These are phyloP conservation scores for Didymella glomerata DNA, from an alignment of 2,329 filamentous ascomycete genomes.

Conservation along the genomic window DNA sequence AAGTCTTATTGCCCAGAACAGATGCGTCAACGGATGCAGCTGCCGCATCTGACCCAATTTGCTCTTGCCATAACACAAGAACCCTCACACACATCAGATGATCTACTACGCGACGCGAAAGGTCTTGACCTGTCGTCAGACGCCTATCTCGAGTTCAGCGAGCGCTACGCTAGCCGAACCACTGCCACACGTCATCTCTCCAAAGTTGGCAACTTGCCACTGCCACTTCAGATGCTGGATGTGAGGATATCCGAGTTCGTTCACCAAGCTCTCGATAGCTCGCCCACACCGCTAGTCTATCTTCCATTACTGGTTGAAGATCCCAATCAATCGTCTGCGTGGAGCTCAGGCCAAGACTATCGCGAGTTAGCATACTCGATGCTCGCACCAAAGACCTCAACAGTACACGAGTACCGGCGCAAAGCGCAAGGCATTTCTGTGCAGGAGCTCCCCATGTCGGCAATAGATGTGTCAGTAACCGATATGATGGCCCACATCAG, in stretches of 20 bases:
- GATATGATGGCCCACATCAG: slow-evolving; percentile 29
- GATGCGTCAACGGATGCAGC: slow-evolving; percentile 57
- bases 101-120: slow-evolving; percentile 38
- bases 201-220: neutral
- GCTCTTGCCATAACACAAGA: slow-evolving; percentile 53
- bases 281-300: slow-evolving; percentile 59
- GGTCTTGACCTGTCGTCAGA: slow-evolving; percentile 26
- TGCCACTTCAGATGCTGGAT: slow-evolving; percentile 37
- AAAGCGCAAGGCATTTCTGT: slow-evolving; percentile 44
- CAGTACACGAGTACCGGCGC: slow-evolving; percentile 51
- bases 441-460: slow-evolving; percentile 26
- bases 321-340: slow-evolving; percentile 53
- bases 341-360: slow-evolving; percentile 50
- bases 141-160: slow-evolving; percentile 42
- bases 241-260: slow-evolving; percentile 47
- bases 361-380: slow-evolving; percentile 53
- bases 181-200: slow-evolving; percentile 16
- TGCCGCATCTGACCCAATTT: slow-evolving; percentile 52
- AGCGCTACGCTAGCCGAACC: slow-evolving; percentile 35
- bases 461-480: neutral
- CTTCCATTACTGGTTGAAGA: slow-evolving; percentile 68
- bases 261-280: slow-evolving; percentile 30
- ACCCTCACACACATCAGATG: slow-evolving; percentile 40
- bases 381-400: slow-evolving; percentile 26
- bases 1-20: slow-evolving; percentile 54